Percentiles rank a stretch among this genome's conserved stretches.
Evolutionary conservation across 148 eudicot genomes (phyloP).

Genomic region (Chenopodium album): DNA sequence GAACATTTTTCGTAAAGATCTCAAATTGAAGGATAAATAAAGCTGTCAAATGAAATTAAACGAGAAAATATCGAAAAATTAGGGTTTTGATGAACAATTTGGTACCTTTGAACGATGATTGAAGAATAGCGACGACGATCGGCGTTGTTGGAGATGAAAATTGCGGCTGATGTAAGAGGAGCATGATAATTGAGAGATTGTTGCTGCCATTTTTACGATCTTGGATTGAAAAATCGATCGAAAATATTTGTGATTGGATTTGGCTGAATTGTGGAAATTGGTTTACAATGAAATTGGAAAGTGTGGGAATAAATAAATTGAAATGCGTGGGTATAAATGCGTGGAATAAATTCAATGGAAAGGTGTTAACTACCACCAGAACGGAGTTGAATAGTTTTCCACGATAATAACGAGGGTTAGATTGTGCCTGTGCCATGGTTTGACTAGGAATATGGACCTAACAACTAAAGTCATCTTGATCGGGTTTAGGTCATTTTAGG

Average conservation of each 20-base stretch:
- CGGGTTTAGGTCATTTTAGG: too few species aligned
- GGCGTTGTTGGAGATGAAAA: conserved; percentile 22
- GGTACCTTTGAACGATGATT: conserved; percentile 31
- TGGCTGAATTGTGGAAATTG: not conserved
- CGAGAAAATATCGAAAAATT: not conserved
- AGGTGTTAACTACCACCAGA: too few species aligned
- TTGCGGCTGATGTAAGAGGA: conserved; percentile 24
- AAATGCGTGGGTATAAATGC: too few species aligned
- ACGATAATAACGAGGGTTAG: too few species aligned
- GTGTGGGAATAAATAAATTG: not conserved
- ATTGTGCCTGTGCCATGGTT: too few species aligned
- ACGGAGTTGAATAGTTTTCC: too few species aligned
- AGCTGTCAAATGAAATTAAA: not conserved
- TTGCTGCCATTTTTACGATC: conserved; percentile 14
- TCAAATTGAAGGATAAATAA: too few species aligned
- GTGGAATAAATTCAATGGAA: too few species aligned
- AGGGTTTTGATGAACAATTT: not conserved
- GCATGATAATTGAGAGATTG: conserved; percentile 29
- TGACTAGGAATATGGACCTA: too few species aligned
- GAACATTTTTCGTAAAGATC: too few species aligned
- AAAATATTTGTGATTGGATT: not conserved
- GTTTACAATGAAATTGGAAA: not conserved
- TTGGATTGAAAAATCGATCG: conserved; percentile 7
- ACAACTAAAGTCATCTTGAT: too few species aligned
- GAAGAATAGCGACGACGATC: conserved; percentile 18